These are phyloP conservation scores for Daedalea quercina DNA, from an alignment of 768 basidiomycete genomes.

Conservation along the genomic window DNA sequence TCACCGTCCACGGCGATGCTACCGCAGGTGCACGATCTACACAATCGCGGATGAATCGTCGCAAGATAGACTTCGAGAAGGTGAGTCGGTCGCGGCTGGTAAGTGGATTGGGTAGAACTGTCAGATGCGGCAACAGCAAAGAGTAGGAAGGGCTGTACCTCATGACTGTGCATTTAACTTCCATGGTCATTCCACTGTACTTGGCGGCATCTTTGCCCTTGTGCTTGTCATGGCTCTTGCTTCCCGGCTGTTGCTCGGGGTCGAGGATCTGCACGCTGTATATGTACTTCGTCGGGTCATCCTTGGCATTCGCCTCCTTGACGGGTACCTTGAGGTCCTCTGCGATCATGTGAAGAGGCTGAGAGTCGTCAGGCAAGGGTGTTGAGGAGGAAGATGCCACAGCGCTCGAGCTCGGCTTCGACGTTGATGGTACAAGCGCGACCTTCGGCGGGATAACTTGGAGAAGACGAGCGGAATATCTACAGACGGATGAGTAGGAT, in stretches of 20 bases:
- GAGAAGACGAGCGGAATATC: constrained; percentile 78
- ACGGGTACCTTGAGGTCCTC: constrained; percentile 71
- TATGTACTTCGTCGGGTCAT: constrained; percentile 77
- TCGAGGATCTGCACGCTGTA: constrained; percentile 83
- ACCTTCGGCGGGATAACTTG: constrained; percentile 61
- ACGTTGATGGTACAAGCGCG: not conserved
- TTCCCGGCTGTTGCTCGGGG: constrained; percentile 63
- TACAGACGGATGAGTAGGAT: constrained; percentile 23
- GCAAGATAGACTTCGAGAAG: constrained; percentile 95
- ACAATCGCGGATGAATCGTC: constrained; percentile 93
- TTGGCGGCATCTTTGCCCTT: constrained; percentile 47
- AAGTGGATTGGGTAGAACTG: not conserved
- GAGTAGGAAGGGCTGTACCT: constrained; percentile 44
- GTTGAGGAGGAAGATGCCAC: constrained; percentile 30
- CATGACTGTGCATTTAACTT: constrained; percentile 75
- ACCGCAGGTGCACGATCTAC: constrained; percentile 89
- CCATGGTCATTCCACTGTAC: constrained; percentile 72
- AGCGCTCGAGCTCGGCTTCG: constrained; percentile 10
- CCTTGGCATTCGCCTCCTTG: constrained; percentile 62
- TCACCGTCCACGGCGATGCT: constrained; percentile 95
- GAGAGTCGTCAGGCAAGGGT: constrained; percentile 33
- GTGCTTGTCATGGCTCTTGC: constrained; percentile 48
- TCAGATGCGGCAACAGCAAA: not conserved
- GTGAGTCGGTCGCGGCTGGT: constrained; percentile 87
- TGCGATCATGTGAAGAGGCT: constrained; percentile 56